phyloP scores from a whole-genome alignment of 495 filamentous ascomycete genomes.

The Wilcoxina mikolae region DNA sequence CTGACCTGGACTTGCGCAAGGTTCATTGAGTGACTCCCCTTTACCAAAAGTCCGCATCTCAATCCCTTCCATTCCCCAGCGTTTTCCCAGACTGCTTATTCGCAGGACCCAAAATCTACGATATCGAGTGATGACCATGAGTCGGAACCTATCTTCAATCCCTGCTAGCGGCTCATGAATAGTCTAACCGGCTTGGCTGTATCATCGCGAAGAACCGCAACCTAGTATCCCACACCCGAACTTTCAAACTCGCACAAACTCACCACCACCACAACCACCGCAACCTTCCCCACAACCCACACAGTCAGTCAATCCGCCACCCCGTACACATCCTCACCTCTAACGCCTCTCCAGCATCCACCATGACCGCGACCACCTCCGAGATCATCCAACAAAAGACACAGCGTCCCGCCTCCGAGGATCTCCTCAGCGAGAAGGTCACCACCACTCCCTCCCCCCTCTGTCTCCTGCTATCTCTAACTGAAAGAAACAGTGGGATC shows the following conservation, averaged over 20 bases:
- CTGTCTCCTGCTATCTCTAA: background rate
- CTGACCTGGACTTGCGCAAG: too few species aligned
- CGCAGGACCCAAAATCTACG: too few species aligned
- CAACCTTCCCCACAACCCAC: background rate
- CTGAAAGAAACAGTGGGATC: constrained; percentile 63
- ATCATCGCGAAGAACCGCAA: background rate
- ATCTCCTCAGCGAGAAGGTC: constrained; percentile 10
- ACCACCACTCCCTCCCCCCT: background rate
- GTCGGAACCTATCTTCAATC: too few species aligned
- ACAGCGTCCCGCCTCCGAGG: constrained; percentile 7
- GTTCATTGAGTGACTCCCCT: too few species aligned
- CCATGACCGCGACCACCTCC: constrained; percentile 6
- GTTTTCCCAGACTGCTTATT: too few species aligned
- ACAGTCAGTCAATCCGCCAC: too few species aligned
- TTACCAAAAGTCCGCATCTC: too few species aligned
- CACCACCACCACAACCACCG: background rate
- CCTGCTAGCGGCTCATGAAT: background rate
- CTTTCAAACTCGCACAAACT: background rate
- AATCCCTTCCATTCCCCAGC: too few species aligned
- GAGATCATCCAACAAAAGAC: constrained; percentile 4
- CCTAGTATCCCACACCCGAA: background rate
- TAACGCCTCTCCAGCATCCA: background rate
- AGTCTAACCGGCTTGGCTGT: background rate
- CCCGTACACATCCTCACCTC: background rate
- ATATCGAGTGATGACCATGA: too few species aligned